Conservation (phyloP, 139 green algal species). For the Picochlorum sp. region DNA sequence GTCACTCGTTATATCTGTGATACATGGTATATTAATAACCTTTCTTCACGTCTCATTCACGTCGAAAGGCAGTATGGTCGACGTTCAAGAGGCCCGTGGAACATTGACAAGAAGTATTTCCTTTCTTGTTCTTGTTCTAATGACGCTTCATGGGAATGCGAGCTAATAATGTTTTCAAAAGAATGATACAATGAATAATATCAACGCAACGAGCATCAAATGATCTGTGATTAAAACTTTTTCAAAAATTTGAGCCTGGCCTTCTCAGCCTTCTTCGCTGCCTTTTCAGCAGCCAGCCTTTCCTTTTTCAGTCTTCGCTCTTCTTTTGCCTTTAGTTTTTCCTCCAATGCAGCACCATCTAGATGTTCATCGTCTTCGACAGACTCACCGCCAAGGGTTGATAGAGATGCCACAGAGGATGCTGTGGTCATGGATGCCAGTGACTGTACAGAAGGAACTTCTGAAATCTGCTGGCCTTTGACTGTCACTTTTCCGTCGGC, state of each 20-base stretch:
- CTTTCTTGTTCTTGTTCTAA: too few species aligned
- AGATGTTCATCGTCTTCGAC: slow-evolving; percentile 7
- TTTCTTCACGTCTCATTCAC: too few species aligned
- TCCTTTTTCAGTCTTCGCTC: slow-evolving; percentile 16
- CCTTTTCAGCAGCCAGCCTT: slow-evolving; percentile 20
- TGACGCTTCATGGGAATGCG: neutral
- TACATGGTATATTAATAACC: too few species aligned
- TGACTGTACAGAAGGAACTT: slow-evolving; percentile 6
- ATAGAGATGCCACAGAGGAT: slow-evolving; percentile 19
- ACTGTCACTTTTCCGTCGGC: slow-evolving; percentile 19
- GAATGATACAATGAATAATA: neutral
- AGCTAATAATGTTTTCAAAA: neutral
- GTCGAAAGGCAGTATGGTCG: too few species aligned
- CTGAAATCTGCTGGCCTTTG: slow-evolving; percentile 14
- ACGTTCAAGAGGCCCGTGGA: too few species aligned
- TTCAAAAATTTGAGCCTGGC: slow-evolving; percentile 25
- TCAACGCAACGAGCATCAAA: neutral
- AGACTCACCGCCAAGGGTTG: slow-evolving; percentile 5
- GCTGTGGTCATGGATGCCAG: slow-evolving; percentile 22
- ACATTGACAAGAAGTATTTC: too few species aligned
- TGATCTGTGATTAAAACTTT: slow-evolving; percentile 4
- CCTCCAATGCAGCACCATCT: slow-evolving; percentile 20
- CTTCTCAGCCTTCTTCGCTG: slow-evolving; percentile 17
- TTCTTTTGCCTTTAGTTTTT: slow-evolving; percentile 25
- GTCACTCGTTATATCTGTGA: too few species aligned